Evolutionary conservation across 2,329 filamentous ascomycete genomes (phyloP), one percentile per base, ranked within the genome.

Genomic region (Seiridium unicorne): DNA sequence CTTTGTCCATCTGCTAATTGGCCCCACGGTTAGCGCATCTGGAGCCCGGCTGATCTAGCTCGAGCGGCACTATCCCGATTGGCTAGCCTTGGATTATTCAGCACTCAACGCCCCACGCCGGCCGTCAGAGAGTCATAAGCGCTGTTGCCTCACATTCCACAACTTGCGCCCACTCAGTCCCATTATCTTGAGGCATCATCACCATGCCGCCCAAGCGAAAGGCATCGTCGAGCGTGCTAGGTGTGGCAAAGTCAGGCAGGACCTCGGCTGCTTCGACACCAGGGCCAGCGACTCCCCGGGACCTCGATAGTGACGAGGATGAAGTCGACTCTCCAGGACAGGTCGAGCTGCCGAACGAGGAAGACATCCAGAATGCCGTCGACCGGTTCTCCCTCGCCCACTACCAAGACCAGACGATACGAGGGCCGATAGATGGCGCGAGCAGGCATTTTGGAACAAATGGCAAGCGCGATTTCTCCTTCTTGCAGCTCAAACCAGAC

Each of bases 401-500:
- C 55, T 83, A 84, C 65, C 81, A 83, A 65, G 77, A 79, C 66
- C 78, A 74, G 65, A 74, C 77, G 60, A 67, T 70, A 72, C 66
- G 76, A 71, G 67, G 79, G 47, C 70, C 69, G 26, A 65, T 69
- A 55, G 72, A 73, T 51, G 81, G 65, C 73, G 80, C 67, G 71
- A 82, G 61, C 73, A 77, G 62, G 70, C 79, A 70, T 76, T 82
- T 69, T 77, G 81, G 73, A 70, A 77, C 68, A 69, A 79, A 69
- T 69, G 78, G 74, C 36, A 70, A 66, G 59, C 69, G 69, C 64
- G 93, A 99, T 75, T 95, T 95, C 73, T 93, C 91, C 54, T 90
- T 89, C 65, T 82, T 97, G 44, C 81, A 86, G 44, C 80, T 97
- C 65, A 98, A 97, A 76, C 86, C 89, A 3, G 94, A 98, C 74